A percentile compares a stretch with the other conserved stretches of the same genome.
Evolutionary conservation across 75 land plant species (phyloP).

Genomic region (Sequoia sempervirens): DNA sequence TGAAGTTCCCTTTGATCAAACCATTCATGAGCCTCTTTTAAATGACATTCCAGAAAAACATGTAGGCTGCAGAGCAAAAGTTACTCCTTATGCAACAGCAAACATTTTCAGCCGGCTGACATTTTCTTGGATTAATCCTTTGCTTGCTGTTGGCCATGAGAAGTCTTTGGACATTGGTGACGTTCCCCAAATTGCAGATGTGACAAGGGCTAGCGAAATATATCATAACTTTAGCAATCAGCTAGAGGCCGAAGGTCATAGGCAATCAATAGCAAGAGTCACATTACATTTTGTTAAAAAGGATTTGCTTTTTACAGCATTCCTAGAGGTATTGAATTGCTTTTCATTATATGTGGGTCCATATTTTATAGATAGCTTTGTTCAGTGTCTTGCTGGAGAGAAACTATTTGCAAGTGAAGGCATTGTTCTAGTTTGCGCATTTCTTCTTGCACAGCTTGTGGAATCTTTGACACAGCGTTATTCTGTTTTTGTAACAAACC

Average conservation of each 20-base stretch:
- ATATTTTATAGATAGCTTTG: constrained; percentile 53
- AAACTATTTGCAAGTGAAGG: constrained; percentile 27
- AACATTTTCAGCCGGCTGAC: constrained; percentile 46
- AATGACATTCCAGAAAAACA: neutral
- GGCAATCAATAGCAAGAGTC: constrained; percentile 26
- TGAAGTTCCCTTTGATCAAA: neutral
- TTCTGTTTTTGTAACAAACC: constrained; percentile 27
- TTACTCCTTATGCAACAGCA: constrained; percentile 50
- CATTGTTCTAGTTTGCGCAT: constrained; percentile 35
- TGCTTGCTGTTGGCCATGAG: constrained; percentile 44
- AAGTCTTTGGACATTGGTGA: constrained; percentile 57
- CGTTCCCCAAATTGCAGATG: constrained; percentile 53
- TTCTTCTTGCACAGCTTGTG: constrained; percentile 41
- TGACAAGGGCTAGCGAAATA: constrained; percentile 29
- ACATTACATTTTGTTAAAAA: constrained; percentile 24
- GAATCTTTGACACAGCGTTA: constrained; percentile 52
- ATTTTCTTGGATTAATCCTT: constrained; percentile 70
- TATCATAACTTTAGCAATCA: constrained; percentile 31
- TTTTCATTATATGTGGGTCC: constrained; percentile 61
- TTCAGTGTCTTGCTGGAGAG: constrained; percentile 29
- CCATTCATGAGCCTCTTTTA: constrained; percentile 1
- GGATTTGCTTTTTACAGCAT: constrained; percentile 27
- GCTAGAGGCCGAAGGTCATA: constrained; percentile 25
- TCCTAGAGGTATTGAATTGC: constrained; percentile 28
- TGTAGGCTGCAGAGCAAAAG: neutral